phyloP scores from a whole-genome alignment of 345 rosid species.

The Pugionium cornutum region DNA sequence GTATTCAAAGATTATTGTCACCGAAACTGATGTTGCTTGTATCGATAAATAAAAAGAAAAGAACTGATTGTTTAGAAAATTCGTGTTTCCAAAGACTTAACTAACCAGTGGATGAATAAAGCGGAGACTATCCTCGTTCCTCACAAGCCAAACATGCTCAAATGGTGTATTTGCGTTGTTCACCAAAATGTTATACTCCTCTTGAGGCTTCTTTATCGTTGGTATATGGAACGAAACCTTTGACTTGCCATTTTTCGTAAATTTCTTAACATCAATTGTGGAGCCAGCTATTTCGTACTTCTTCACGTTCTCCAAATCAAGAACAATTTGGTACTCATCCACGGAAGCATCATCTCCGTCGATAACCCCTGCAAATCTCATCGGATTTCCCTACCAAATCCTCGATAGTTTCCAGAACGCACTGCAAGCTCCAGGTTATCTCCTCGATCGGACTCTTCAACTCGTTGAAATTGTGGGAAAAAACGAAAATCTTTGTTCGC shows the following conservation, averaged over 20 bases:
- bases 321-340: constrained; percentile 31
- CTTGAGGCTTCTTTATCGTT: constrained; percentile 73
- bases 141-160: constrained; percentile 79
- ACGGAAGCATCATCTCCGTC: constrained; percentile 40
- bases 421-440: constrained; percentile 45
- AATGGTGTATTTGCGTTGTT: constrained; percentile 70
- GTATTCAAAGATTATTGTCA: too few species aligned
- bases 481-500: constrained; percentile 65
- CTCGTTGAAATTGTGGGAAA: constrained; percentile 55
- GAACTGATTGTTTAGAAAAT: neutral
- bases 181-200: constrained; percentile 61
- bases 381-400: constrained; percentile 37
- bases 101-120: constrained; percentile 85
- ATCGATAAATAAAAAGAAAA: neutral
- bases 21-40: neutral
- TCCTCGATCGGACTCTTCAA: constrained; percentile 58
- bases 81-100: neutral
- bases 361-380: constrained; percentile 39
- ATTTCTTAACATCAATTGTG: constrained; percentile 43
- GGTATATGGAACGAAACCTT: constrained; percentile 75
- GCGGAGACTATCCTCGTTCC: constrained; percentile 58
- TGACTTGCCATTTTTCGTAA: constrained; percentile 41
- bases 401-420: constrained; percentile 56
- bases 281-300: constrained; percentile 15
- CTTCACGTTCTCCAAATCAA: constrained; percentile 45